These are phyloP conservation scores for Fusarium praegraminearum DNA, from an alignment of 2,329 filamentous ascomycete genomes.

Conservation along the genomic window DNA sequence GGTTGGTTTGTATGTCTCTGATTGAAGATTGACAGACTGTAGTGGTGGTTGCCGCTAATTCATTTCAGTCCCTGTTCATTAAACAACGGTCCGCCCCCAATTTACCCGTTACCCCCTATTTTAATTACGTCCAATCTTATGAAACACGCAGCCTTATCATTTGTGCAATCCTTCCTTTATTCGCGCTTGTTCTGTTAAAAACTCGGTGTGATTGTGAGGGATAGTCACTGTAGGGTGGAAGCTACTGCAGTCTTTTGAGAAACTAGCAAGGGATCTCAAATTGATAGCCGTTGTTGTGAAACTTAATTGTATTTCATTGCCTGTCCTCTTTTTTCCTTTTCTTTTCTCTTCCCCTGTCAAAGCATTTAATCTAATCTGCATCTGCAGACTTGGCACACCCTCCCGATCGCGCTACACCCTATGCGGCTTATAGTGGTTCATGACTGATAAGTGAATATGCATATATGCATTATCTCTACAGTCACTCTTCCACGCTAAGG, in stretches of 20 bases:
- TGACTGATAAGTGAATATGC: slow-evolving; percentile 5
- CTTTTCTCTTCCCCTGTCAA: slow-evolving; percentile 8
- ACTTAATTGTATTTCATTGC: slow-evolving; percentile 6
- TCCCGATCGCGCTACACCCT: slow-evolving; percentile 12
- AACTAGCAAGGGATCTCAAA: slow-evolving; percentile 11
- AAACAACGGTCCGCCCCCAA: slow-evolving; percentile 30
- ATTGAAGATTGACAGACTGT: background rate
- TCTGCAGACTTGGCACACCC: slow-evolving; percentile 18
- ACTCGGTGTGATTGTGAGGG: slow-evolving; percentile 26
- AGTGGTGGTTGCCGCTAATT: slow-evolving; percentile 10
- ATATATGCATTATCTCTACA: slow-evolving; percentile 6
- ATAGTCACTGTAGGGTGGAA: background rate
- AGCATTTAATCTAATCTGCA: slow-evolving; percentile 29
- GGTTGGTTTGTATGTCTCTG: background rate
- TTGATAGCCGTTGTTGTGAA: slow-evolving; percentile 34
- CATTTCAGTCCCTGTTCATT: slow-evolving; percentile 25
- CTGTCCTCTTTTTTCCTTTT: background rate
- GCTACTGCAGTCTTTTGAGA: background rate
- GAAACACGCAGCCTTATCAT: slow-evolving; percentile 1
- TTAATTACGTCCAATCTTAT: slow-evolving; percentile 14
- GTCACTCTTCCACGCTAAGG: slow-evolving; percentile 3
- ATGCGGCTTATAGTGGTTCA: background rate
- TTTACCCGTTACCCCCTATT: slow-evolving; percentile 27
- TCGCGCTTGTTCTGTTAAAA: slow-evolving; percentile 16
- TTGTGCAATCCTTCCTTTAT: background rate